phyloP scores from a whole-genome alignment of 1,139 yeast species.

The Saccharomyces pastorianus region DNA sequence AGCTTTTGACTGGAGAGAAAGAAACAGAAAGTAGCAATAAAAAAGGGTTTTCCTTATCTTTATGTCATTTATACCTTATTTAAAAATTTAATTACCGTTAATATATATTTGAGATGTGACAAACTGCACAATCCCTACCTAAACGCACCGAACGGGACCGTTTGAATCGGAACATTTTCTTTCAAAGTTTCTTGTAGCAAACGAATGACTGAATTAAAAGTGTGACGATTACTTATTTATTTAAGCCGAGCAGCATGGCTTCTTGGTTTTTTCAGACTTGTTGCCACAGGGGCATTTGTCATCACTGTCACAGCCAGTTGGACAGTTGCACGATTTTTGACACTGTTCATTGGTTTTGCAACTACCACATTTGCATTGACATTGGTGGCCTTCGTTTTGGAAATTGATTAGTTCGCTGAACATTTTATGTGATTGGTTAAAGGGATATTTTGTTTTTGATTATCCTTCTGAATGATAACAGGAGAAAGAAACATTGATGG shows the following conservation, averaged over 20 bases:
- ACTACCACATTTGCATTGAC: background rate
- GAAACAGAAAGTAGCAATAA: background rate
- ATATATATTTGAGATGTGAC: too few relatives aligned
- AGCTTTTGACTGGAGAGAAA: background rate
- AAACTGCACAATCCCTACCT: too few relatives aligned
- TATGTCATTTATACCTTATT: too few relatives aligned
- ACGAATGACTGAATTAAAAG: too few relatives aligned
- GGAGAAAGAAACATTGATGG: background rate
- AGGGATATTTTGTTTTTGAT: background rate
- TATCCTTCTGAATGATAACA: too few relatives aligned
- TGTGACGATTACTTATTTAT: background rate
- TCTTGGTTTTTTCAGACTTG: background rate
- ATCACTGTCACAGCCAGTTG: background rate
- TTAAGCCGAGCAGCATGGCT: background rate
- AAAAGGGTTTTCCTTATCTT: too few relatives aligned
- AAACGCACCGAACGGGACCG: too few relatives aligned
- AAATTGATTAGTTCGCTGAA: background rate
- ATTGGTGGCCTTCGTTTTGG: background rate
- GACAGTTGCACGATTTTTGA: background rate
- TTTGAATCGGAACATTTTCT: too few relatives aligned
- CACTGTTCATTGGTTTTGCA: background rate
- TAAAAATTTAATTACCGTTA: too few relatives aligned
- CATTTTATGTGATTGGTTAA: background rate
- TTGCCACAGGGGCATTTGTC: background rate
- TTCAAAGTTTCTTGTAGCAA: too few relatives aligned